Conservation (phyloP, 202 grass and related monocot genomes). For the Cymbopogon flexuosus region DNA sequence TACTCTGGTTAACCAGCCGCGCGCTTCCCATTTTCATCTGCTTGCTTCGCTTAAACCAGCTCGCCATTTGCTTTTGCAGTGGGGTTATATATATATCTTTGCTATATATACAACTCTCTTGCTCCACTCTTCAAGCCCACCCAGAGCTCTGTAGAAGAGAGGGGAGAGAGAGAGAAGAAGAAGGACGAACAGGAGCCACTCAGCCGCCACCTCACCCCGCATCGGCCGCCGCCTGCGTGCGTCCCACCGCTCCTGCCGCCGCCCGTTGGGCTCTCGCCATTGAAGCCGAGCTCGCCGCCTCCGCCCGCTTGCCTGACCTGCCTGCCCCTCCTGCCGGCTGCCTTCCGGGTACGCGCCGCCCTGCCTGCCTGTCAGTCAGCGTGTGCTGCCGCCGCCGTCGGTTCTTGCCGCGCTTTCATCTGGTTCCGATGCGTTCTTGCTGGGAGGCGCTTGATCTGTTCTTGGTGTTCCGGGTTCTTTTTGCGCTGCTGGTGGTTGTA, state of each 20-base stretch:
- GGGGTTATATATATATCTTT: neutral
- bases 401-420: neutral
- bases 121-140: neutral
- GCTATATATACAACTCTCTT: conserved; percentile 30
- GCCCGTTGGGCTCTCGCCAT: neutral
- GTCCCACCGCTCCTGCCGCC: neutral
- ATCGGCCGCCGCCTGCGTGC: neutral
- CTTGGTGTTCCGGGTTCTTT: neutral
- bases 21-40: conserved; percentile 6
- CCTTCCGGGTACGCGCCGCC: conserved; percentile 28
- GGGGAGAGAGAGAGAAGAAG: neutral
- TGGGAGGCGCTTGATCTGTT: conserved; percentile 23
- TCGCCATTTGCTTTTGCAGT: neutral
- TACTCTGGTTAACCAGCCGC: neutral
- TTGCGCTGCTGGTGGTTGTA: neutral
- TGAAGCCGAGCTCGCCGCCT: neutral
- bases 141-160: neutral
- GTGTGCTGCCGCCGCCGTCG: neutral
- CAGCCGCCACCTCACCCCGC: conserved; percentile 1
- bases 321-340: neutral
- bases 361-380: neutral
- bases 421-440: neutral
- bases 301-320: neutral
- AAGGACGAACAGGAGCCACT: conserved; percentile 22
- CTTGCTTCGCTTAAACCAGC: neutral